Evolutionary conservation across 192 early-diverging fungal species (phyloP).

Genomic region (Blastocladiella britannica): DNA sequence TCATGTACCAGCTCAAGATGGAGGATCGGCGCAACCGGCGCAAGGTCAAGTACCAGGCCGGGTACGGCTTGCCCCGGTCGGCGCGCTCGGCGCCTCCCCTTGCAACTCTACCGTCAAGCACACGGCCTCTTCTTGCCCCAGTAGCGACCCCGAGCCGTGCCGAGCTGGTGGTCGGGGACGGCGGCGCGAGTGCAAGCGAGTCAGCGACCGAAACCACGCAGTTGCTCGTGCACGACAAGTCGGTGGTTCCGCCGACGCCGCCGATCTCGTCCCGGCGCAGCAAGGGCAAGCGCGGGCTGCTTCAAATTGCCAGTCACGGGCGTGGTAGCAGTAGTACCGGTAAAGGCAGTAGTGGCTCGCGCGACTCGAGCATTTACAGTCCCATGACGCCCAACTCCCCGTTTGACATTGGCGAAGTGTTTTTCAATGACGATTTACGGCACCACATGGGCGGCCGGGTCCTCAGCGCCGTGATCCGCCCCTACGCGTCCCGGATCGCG

Average conservation of each 20-base stretch:
- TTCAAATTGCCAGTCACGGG: slow-evolving; percentile 3
- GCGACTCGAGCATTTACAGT: slow-evolving; percentile 4
- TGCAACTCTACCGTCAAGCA: too few relatives aligned
- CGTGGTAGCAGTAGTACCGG: slow-evolving; percentile 1
- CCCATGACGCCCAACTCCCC: slow-evolving; percentile 19
- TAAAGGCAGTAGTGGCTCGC: slow-evolving; percentile 1
- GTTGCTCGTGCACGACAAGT: too few relatives aligned
- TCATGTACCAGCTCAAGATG: slow-evolving; percentile 1
- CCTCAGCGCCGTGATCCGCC: slow-evolving; percentile 55
- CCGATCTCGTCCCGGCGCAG: too few relatives aligned
- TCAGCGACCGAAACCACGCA: too few relatives aligned
- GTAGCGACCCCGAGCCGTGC: too few relatives aligned
- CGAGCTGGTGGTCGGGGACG: too few relatives aligned
- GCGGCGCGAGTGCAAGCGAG: too few relatives aligned
- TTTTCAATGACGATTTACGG: slow-evolving; percentile 13
- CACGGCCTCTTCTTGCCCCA: too few relatives aligned
- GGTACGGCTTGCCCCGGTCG: too few relatives aligned
- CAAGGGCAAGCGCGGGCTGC: slow-evolving; percentile 10
- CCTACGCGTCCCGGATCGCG: slow-evolving; percentile 54
- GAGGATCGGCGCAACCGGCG: not conserved
- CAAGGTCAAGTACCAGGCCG: too few relatives aligned
- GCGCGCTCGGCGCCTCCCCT: too few relatives aligned
- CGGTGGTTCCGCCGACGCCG: too few relatives aligned
- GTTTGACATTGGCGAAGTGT: slow-evolving; percentile 26
- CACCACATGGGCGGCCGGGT: slow-evolving; percentile 55